Evolutionary conservation across 768 basidiomycete genomes (phyloP).

Genomic region (Rhizopogon vinicolor): DNA sequence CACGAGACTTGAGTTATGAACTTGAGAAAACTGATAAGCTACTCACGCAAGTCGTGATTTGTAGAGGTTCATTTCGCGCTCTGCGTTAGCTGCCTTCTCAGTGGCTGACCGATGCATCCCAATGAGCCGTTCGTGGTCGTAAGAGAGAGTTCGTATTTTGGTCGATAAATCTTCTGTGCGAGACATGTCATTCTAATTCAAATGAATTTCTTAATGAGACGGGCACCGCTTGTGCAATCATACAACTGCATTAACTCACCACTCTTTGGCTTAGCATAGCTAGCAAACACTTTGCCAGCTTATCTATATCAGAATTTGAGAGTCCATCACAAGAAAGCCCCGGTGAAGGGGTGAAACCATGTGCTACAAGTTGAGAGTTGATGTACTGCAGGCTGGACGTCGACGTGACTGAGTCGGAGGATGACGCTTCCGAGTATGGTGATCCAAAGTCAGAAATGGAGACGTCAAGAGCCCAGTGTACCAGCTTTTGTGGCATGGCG

Average conservation of each 20-base stretch:
- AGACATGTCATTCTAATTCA: constrained; percentile 63
- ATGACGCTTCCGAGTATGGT: constrained; percentile 37
- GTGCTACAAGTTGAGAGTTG: constrained; percentile 77
- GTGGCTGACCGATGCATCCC: constrained; percentile 56
- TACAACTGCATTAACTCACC: constrained; percentile 39
- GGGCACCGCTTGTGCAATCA: not conserved
- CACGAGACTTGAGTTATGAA: not conserved
- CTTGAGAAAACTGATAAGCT: not conserved
- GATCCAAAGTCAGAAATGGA: constrained; percentile 40
- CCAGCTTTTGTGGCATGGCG: constrained; percentile 39
- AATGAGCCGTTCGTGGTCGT: constrained; percentile 74
- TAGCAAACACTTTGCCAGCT: constrained; percentile 69
- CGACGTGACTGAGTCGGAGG: constrained; percentile 42
- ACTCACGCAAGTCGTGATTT: constrained; percentile 72
- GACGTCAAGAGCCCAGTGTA: constrained; percentile 49
- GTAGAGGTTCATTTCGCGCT: constrained; percentile 70
- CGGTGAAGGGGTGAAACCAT: constrained; percentile 63
- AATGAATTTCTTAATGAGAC: constrained; percentile 11
- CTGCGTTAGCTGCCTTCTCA: constrained; percentile 66
- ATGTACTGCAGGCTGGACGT: constrained; percentile 70
- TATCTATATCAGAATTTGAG: constrained; percentile 48
- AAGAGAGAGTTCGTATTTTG: constrained; percentile 70
- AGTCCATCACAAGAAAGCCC: constrained; percentile 69
- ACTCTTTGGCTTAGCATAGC: constrained; percentile 72
- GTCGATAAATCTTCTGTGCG: constrained; percentile 73